Base-by-base conservation (phyloP, 495 filamentous ascomycete genomes). In the Cladorrhinum samala region DNA sequence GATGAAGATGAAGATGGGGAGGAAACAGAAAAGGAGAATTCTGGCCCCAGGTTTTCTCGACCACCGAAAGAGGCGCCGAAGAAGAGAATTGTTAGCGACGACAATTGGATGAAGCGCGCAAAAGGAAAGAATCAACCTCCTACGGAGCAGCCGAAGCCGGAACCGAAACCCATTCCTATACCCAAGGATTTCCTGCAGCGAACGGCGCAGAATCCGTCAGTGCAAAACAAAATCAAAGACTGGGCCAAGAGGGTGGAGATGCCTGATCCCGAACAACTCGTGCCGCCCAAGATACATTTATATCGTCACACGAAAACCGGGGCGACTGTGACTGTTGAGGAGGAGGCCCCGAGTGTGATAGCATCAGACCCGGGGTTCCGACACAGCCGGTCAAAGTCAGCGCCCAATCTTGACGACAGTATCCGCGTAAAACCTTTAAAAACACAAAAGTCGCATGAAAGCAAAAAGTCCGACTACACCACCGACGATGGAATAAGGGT, bases 11-110 rank as follows among this genome's bases (percentile, higher is more conserved):
- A 63, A 19, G 53, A 62, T 3, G 67, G 58, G 19, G 53, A 60
- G 19, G 53, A 60, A 3, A 56, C 59, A 43, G 66, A 56, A 38
- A 71, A 66, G 42, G 60, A 57, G 13, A 72, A 67, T 44, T 20
- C 46, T 6, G 8, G 51, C 4, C 50, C 56, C 9, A 52, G 20
- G 20, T 14, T 36, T 23, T 46, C 46, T 18, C 44, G 58, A 13
- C 45, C 45, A 39, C 55, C 63, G 14, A 68, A 65, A 38, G 61
- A 46, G 25, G 57, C 67, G 17, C 88, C 88, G 5, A 82, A 83
- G 59, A 92, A 89, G 72, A 78, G 87, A 44, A 83, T 92, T 19
- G 77, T 92, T 18, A 90, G 87, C 59, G 88, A 92, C 68, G 82
- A 83, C 37, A 84, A 92, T 56, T 92, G 87, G 87, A 76, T 79